These are phyloP conservation scores for Butyriboletus loyo DNA, from an alignment of 768 basidiomycete species.

Conservation along the genomic window DNA sequence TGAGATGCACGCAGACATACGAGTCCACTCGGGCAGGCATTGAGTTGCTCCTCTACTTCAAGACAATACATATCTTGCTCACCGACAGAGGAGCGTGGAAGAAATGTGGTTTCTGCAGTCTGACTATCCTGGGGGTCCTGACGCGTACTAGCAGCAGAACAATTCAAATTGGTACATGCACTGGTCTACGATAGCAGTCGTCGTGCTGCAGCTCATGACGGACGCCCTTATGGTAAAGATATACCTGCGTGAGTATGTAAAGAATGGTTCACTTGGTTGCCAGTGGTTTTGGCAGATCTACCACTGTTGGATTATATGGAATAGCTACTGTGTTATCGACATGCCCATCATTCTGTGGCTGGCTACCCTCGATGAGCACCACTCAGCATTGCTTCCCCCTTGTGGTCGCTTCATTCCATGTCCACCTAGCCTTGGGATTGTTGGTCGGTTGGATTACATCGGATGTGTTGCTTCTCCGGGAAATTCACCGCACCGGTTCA, in stretches of 20 bases:
- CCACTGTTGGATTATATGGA: slow-evolving; percentile 38
- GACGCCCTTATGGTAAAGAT: slow-evolving; percentile 29
- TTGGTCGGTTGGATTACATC: too few species aligned
- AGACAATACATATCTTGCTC: slow-evolving; percentile 15
- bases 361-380: slow-evolving; percentile 17
- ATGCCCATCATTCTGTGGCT: slow-evolving; percentile 24
- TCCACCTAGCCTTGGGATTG: slow-evolving; percentile 16
- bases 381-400: too few species aligned
- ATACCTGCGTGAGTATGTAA: neutral
- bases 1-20: neutral
- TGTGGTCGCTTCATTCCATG: neutral
- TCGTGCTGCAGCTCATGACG: slow-evolving; percentile 34
- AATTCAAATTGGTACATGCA: slow-evolving; percentile 27
- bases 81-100: slow-evolving; percentile 6
- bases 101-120: slow-evolving; percentile 36
- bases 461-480: too few species aligned
- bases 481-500: too few species aligned
- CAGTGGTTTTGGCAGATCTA: slow-evolving; percentile 38
- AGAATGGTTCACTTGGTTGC: slow-evolving; percentile 1
- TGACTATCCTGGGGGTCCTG: slow-evolving; percentile 35
- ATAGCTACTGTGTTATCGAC: slow-evolving; percentile 7
- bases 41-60: slow-evolving; percentile 23
- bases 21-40: slow-evolving; percentile 14
- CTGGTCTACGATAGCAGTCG: slow-evolving; percentile 22
- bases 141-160: slow-evolving; percentile 28